Conservation (phyloP, 1,139 yeast genomes). For the Candida frijolesensis region DNA sequence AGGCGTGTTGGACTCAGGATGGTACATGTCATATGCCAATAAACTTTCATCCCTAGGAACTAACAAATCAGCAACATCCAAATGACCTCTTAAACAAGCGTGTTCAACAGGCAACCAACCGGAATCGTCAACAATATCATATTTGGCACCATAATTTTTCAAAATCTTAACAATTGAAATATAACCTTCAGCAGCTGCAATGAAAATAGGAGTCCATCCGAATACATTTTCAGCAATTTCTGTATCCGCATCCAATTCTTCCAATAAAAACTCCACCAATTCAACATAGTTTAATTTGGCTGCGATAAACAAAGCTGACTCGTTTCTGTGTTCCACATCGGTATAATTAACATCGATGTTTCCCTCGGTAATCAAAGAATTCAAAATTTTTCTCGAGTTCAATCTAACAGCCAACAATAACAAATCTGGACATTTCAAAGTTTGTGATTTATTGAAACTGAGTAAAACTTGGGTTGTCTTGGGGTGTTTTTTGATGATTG, state of each 20-base stretch:
- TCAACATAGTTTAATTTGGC: constrained; percentile 61
- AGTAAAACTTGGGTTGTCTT: constrained; percentile 67
- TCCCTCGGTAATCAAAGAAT: constrained; percentile 54
- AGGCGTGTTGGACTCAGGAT: constrained; percentile 38
- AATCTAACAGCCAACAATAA: constrained; percentile 73
- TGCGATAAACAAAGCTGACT: constrained; percentile 83
- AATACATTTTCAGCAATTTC: constrained; percentile 78
- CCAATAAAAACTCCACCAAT: constrained; percentile 58
- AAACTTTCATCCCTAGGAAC: constrained; percentile 43
- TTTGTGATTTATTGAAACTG: constrained; percentile 39
- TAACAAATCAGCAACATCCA: constrained; percentile 65
- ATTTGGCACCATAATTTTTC: constrained; percentile 54
- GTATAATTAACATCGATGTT: constrained; percentile 67
- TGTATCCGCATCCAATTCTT: constrained; percentile 56
- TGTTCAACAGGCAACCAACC: constrained; percentile 99
- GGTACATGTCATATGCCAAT: constrained; percentile 42
- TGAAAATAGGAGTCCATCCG: constrained; percentile 95
- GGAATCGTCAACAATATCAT: constrained; percentile 68
- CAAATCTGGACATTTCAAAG: constrained; percentile 49
- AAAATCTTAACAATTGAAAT: constrained; percentile 58
- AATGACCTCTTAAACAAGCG: constrained; percentile 88
- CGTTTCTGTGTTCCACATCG: constrained; percentile 58
- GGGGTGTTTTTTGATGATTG: constrained; percentile 84
- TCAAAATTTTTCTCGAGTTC: constrained; percentile 59
- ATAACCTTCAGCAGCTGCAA: constrained; percentile 88